Conservation (phyloP, 2,329 filamentous ascomycete species). For the Fusarium veterinarium region DNA sequence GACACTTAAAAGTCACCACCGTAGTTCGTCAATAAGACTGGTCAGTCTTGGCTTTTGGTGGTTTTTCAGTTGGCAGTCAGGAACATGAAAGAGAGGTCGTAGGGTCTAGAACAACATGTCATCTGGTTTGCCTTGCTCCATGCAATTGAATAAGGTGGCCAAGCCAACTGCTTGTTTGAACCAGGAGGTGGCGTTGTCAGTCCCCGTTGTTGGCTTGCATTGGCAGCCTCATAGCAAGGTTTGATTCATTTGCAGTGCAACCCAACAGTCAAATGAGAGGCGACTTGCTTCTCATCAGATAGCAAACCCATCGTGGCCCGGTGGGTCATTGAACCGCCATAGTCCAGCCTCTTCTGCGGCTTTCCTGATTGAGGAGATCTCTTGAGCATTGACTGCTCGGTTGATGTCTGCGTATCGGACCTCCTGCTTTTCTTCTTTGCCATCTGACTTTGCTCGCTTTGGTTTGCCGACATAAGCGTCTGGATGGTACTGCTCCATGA, state of each 20-base stretch:
- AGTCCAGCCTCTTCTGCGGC: slow-evolving; percentile 78
- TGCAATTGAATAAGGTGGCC: slow-evolving; percentile 12
- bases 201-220: slow-evolving; percentile 27
- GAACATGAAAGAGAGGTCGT: slow-evolving; percentile 13
- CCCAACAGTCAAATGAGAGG: slow-evolving; percentile 18
- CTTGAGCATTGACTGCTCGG: slow-evolving; percentile 66
- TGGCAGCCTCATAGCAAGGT: slow-evolving; percentile 18
- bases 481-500: slow-evolving; percentile 91
- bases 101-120: slow-evolving; percentile 19
- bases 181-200: slow-evolving; percentile 31
- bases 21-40: slow-evolving; percentile 17
- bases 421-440: slow-evolving; percentile 58
- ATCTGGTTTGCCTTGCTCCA: slow-evolving; percentile 4
- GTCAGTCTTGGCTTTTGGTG: slow-evolving; percentile 3
- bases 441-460: slow-evolving; percentile 48
- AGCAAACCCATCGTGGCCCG: slow-evolving; percentile 63
- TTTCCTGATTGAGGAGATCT: slow-evolving; percentile 73
- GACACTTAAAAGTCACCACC: slow-evolving; percentile 20
- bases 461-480: slow-evolving; percentile 84
- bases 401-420: slow-evolving; percentile 83
- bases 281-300: slow-evolving; percentile 50
- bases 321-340: slow-evolving; percentile 81
- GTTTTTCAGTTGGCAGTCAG: slow-evolving; percentile 27
- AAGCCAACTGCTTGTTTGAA: slow-evolving; percentile 17
- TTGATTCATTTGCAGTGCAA: slow-evolving; percentile 2